Evolutionary conservation across 768 basidiomycete species (phyloP), one percentile per base, ranked within the genome.

Genomic region (Cyathus striatus): DNA sequence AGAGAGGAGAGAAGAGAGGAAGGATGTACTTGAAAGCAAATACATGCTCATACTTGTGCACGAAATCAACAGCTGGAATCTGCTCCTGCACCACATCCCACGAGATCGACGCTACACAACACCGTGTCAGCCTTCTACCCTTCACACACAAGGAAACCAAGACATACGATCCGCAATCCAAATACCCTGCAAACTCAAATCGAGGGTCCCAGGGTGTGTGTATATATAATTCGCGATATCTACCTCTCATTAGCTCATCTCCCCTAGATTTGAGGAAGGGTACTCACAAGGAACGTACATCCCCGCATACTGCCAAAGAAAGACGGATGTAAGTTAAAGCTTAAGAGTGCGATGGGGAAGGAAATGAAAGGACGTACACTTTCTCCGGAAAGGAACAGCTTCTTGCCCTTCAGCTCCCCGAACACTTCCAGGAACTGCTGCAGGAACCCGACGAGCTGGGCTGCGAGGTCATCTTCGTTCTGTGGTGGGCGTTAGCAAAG

Each of bases 151-250:
- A 43, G 20, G 18, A 34, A 24, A 14, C 9, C 25, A 18, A 25
- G 33, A 50, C 81, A 58, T 51, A 86, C 86, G 82, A 62, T 88
- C 84, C 21, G 71, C 66, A 20, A 86, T 75, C 81, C 84, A 88
- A 33, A 83, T 77, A 3, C 86, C 86, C 52, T 79, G 78, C 20
- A 88, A 67, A 23, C 71, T 62, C 16, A 89, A 66, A 33, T 78
- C 73, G 6, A 88, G 59, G 0, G 59, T 55, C 0, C 48, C 55
- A 1, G 81, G 75, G 35, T 86, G 65, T 24, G 74, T 71, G 50
- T 80, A 86, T 36, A 90, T 84, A 54, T 70, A 83, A 61, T 87
- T 79, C 1, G 87, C 86, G 44, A 86, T 81, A 54, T 88, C 86
- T 88, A 42, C n/a, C n/a, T n/a, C n/a, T n/a, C n/a, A n/a, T n/a